Conservation (phyloP, 225 moss, liverwort and hornwort species). For the Marchantia paleacea region DNA sequence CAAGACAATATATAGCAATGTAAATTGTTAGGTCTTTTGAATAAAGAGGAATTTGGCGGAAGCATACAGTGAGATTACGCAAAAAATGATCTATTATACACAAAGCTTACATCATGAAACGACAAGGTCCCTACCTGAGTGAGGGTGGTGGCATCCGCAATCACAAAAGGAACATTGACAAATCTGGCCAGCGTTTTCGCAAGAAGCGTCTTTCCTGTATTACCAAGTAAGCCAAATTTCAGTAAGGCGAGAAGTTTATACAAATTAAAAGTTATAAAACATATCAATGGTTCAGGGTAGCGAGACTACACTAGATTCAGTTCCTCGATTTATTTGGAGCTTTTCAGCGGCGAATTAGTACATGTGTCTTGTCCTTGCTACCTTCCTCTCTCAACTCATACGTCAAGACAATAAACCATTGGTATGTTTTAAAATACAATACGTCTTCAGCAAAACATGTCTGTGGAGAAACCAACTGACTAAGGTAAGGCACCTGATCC, state of each 20-base stretch:
- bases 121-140: constrained; percentile 59
- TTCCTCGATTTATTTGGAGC: no score
- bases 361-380: no score
- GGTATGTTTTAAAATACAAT: no score
- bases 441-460: neutral
- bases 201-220: constrained; percentile 88
- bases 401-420: no score
- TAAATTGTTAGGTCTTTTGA: neutral
- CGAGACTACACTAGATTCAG: no score
- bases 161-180: constrained; percentile 96
- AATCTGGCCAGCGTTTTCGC: constrained; percentile 98
- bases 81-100: neutral
- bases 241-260: neutral
- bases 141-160: constrained; percentile 99
- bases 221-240: neutral
- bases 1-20: neutral
- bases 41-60: no score
- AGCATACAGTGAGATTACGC: neutral
- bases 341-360: no score
- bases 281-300: no score
- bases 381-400: no score
- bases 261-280: no score
- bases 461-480: neutral
- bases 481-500: constrained; percentile 64
- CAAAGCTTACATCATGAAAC: neutral